Base-by-base conservation (phyloP, 2,329 filamentous ascomycete genomes). In the Xylaria sp. region DNA sequence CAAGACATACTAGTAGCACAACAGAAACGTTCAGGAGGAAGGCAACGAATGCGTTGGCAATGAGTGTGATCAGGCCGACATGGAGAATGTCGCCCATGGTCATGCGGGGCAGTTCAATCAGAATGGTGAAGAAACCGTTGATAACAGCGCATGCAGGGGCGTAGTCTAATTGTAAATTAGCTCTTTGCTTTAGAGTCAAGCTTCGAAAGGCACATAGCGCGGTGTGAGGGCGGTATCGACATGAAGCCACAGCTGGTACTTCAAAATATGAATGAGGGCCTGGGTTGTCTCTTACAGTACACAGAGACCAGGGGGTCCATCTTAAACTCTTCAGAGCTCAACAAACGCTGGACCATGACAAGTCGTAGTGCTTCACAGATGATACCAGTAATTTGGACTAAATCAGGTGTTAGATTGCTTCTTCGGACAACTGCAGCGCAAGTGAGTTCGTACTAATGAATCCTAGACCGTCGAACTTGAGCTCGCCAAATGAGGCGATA, bases 301-400 rank as follows among this genome's bases (percentile, higher is more conserved):
- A 70, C 69, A 20, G 92, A 93, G 65, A 96, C 92, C 33, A 97
- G 86, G 42, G 93, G 93, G 76, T 96, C 92, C 93, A 96, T 96
- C 85, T 93, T 94, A 82, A 92, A 81, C 54, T 94, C 92, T 58
- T 92, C 86, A 29, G 87, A 90, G 78, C 89, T 92, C 54, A 97
- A 87, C 74, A 97, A 84, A 67, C 91, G 89, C 82, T 96, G 91
- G 55, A 96, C 92, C 91, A 96, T 93, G 81, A 94, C 90, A 70
- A 96, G 83, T 68, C 93, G 89, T 68, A 92, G 86, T 53, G 93
- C 92, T 82, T 96, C 93, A 76, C 94, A 94, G 62, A 90, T 79
- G 72, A 95, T 92, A 72, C 92, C 93, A 67, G 86, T 90, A 63
- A 91, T 79, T 81, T 96, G 93, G 80, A 87, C 91, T 73, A 53